Evolutionary conservation across 176 grass and related monocot genomes (phyloP).

Genomic region (Phyllostachys edulis): DNA sequence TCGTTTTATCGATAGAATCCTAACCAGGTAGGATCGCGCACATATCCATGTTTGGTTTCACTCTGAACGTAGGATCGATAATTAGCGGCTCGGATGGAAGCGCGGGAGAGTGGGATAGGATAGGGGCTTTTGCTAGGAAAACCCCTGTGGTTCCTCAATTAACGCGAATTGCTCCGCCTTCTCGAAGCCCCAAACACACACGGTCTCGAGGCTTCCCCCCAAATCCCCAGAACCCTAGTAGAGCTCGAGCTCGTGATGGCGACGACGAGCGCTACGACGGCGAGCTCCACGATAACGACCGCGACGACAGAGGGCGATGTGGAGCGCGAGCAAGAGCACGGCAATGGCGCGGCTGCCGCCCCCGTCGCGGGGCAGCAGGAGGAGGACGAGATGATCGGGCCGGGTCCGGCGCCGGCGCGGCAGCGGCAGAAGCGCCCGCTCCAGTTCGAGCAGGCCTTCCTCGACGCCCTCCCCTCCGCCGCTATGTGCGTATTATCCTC

Average conservation of each 20-base stretch:
- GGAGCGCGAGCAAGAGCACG: conserved; percentile 32
- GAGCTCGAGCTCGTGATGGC: conserved; percentile 31
- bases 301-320: conserved; percentile 18
- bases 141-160: background rate
- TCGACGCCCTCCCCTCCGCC: conserved; percentile 81
- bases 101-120: too few species aligned
- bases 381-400: conserved; percentile 60
- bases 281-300: conserved; percentile 32
- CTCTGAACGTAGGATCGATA: background rate
- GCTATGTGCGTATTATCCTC: conserved; percentile 55
- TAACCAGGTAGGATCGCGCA: too few species aligned
- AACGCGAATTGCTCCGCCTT: background rate
- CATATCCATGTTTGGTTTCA: background rate
- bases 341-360: conserved; percentile 19
- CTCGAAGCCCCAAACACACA: background rate
- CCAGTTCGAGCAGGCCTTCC: conserved; percentile 95
- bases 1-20: too few species aligned
- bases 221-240: conserved; percentile 52
- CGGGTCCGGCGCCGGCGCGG: conserved; percentile 53
- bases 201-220: background rate
- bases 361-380: conserved; percentile 16
- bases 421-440: conserved; percentile 78
- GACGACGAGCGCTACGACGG: conserved; percentile 29
- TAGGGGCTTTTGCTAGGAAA: background rate
- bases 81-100: background rate